Percentiles rank a stretch among this genome's conserved stretches.
Evolutionary conservation across 2,329 filamentous ascomycete species (phyloP).

Genomic region (Septoria linicola): DNA sequence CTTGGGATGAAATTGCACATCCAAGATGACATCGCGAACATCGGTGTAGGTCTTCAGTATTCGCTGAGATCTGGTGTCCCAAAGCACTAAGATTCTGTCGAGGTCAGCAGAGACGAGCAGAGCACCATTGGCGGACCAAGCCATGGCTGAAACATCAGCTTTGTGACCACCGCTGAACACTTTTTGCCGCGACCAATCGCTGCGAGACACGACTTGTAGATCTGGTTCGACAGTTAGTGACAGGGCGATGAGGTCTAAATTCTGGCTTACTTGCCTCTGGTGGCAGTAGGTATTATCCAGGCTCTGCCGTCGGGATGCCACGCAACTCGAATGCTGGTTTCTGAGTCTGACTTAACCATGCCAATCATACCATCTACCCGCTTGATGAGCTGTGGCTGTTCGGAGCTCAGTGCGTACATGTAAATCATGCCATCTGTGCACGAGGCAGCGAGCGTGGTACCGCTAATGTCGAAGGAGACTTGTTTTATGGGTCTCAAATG

Average conservation of each 20-base stretch:
- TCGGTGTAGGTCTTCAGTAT: conserved; percentile 77
- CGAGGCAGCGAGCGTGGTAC: conserved; percentile 72
- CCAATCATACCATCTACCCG: conserved; percentile 86
- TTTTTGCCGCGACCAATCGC: conserved; percentile 85
- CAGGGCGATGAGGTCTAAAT: too few relatives aligned
- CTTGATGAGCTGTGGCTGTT: conserved; percentile 76
- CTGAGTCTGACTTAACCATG: conserved; percentile 71
- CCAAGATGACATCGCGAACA: conserved; percentile 69
- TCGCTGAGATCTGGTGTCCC: conserved; percentile 86
- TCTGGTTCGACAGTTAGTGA: conserved; percentile 45
- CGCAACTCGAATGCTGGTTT: conserved; percentile 69
- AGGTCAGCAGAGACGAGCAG: conserved; percentile 67
- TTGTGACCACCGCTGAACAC: conserved; percentile 76
- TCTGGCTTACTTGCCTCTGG: conserved; percentile 46
- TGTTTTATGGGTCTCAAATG: conserved; percentile 83
- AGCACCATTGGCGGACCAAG: conserved; percentile 94
- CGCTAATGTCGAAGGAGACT: conserved; percentile 80
- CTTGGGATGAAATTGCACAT: conserved; percentile 85
- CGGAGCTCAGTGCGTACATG: conserved; percentile 76
- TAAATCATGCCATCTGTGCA: conserved; percentile 89
- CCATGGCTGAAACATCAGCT: conserved; percentile 78
- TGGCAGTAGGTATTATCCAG: conserved; percentile 80
- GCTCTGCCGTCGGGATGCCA: conserved; percentile 96
- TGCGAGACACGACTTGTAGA: conserved; percentile 81
- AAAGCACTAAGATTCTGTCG: conserved; percentile 68